Conservation (phyloP, 148 eudicot species). For the Vaccinium darrowii region DNA sequence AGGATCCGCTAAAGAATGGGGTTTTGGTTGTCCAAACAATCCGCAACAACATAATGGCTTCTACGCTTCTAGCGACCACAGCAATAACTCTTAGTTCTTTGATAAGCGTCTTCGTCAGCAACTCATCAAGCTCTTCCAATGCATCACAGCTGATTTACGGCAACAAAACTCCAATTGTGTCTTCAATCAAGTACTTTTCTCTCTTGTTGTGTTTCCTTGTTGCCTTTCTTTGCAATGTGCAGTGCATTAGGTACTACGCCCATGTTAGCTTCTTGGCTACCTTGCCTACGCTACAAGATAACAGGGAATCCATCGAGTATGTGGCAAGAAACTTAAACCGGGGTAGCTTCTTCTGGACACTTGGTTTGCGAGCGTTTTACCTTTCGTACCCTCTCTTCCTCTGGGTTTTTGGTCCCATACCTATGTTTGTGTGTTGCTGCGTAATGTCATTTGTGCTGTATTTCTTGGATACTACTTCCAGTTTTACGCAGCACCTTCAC, state of each 20-base stretch:
- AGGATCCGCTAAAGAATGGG: constrained; percentile 78
- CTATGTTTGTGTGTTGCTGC: constrained; percentile 63
- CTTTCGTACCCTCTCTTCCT: constrained; percentile 78
- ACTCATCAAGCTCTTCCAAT: constrained; percentile 33
- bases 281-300: constrained; percentile 45
- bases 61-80: constrained; percentile 75
- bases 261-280: constrained; percentile 77
- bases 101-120: constrained; percentile 68
- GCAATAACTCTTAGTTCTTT: constrained; percentile 82
- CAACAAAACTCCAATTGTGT: constrained; percentile 37
- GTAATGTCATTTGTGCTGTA: constrained; percentile 57
- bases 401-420: constrained; percentile 84
- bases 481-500: constrained; percentile 64
- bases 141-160: constrained; percentile 43
- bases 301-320: constrained; percentile 54
- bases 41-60: constrained; percentile 82
- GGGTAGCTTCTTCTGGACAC: constrained; percentile 79
- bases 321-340: constrained; percentile 59
- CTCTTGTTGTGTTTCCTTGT: constrained; percentile 73
- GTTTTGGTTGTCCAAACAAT: constrained; percentile 58
- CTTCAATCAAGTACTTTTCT: constrained; percentile 64
- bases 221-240: constrained; percentile 73
- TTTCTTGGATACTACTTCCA: constrained; percentile 71
- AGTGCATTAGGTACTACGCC: constrained; percentile 73
- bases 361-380: constrained; percentile 79